Percentiles rank a stretch among this genome's conserved stretches.
Evolutionary conservation across 192 early-diverging fungal species (phyloP).

Genomic region (Martensiomyces pterosporus): DNA sequence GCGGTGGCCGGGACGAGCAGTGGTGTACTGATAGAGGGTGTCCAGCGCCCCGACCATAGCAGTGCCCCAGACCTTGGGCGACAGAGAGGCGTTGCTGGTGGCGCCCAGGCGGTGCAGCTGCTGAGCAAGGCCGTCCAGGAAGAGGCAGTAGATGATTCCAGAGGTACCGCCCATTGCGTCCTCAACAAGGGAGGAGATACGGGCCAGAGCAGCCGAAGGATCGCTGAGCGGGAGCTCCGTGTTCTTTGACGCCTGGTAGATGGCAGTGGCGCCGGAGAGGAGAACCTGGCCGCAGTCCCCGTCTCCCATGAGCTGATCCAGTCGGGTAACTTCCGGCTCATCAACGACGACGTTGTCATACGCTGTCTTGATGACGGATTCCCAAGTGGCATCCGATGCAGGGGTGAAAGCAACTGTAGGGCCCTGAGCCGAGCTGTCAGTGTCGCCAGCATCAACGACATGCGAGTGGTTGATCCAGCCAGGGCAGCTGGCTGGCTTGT

Average conservation of each 20-base stretch:
- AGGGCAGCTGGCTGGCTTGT: conserved; percentile 54
- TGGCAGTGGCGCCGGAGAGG: conserved; percentile 60
- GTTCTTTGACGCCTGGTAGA: conserved; percentile 48
- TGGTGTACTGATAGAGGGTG: conserved; percentile 61
- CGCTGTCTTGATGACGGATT: conserved; percentile 39
- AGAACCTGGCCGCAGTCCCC: conserved; percentile 81
- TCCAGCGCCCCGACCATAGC: conserved; percentile 57
- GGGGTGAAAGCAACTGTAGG: conserved; percentile 27
- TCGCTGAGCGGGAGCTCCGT: conserved; percentile 50
- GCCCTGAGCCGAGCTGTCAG: conserved; percentile 25
- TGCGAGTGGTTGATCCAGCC: conserved; percentile 60
- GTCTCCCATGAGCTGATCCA: conserved; percentile 75
- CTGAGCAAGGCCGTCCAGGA: conserved; percentile 61
- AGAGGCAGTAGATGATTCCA: conserved; percentile 74
- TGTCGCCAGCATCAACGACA: conserved; percentile 39
- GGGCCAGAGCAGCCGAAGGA: conserved; percentile 52
- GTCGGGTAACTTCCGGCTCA: conserved; percentile 61
- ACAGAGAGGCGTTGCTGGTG: conserved; percentile 19
- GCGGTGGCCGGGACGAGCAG: conserved; percentile 66
- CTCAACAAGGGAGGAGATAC: conserved; percentile 65
- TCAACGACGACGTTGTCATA: conserved; percentile 50
- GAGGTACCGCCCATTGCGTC: conserved; percentile 74
- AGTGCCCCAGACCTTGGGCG: conserved; percentile 43
- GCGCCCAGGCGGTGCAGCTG: conserved; percentile 34
- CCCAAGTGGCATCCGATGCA: conserved; percentile 46